A percentile compares a stretch with the other conserved stretches of the same genome.
Conservation (phyloP, 352 stramenopile species). For the Blastocystis hominis region DNA sequence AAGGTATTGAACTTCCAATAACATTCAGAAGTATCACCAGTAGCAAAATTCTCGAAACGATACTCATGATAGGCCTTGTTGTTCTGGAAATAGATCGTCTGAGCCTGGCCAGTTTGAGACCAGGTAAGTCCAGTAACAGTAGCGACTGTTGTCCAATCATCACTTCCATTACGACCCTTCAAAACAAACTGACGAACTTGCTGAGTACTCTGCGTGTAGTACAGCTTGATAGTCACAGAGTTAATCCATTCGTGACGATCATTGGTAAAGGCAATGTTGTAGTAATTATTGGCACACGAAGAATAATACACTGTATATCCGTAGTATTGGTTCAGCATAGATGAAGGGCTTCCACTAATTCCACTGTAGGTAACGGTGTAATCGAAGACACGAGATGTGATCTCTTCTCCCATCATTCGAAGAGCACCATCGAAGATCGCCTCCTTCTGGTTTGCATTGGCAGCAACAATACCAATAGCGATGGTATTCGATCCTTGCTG, state of each 20-base stretch:
- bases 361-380: not conserved
- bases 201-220: conserved; percentile 9
- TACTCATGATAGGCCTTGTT: conserved; percentile 3
- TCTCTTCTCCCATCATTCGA: not conserved
- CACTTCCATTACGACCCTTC: not conserved
- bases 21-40: no score
- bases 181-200: not conserved
- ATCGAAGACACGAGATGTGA: not conserved
- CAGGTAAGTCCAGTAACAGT: not conserved
- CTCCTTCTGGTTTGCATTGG: not conserved
- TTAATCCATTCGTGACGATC: conserved; percentile 20
- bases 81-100: not conserved
- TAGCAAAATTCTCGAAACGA: conserved; percentile 18
- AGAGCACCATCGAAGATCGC: not conserved
- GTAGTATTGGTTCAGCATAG: not conserved
- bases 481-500: conserved; percentile 8
- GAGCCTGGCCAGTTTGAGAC: not conserved
- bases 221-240: not conserved
- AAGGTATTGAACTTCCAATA: not conserved
- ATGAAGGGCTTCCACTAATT: not conserved
- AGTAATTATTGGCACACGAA: not conserved
- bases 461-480: not conserved
- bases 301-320: not conserved
- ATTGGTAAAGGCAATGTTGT: not conserved
- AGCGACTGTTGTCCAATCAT: not conserved